Evolutionary conservation across 2,329 filamentous ascomycete species (phyloP).

Genomic region (Chaetomium globosum): DNA sequence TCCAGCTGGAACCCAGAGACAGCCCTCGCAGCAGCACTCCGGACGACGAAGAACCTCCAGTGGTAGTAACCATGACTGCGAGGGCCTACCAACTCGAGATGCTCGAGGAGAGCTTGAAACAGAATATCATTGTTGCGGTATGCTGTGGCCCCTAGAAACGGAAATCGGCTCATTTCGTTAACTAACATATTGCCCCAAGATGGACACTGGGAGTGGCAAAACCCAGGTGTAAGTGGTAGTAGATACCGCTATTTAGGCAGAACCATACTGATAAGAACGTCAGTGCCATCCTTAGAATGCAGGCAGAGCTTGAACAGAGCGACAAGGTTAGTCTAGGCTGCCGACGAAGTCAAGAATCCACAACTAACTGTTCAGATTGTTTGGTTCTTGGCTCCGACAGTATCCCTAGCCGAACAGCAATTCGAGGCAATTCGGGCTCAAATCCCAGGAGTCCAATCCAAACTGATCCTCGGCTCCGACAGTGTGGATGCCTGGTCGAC

Average conservation of each 20-base stretch:
- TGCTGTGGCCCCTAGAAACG: background rate
- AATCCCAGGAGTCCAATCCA: constrained; percentile 61
- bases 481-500: constrained; percentile 74
- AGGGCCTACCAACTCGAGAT: constrained; percentile 76
- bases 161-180: background rate
- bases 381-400: constrained; percentile 75
- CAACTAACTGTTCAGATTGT: constrained; percentile 51
- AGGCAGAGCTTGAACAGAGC: constrained; percentile 61
- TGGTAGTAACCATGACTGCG: constrained; percentile 45
- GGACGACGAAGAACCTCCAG: constrained; percentile 34
- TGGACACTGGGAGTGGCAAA: constrained; percentile 80
- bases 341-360: constrained; percentile 28
- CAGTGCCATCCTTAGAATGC: constrained; percentile 70
- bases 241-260: background rate
- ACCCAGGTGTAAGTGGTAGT: constrained; percentile 66
- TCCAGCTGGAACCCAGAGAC: constrained; percentile 1
- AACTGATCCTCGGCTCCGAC: constrained; percentile 67
- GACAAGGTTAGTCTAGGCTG: constrained; percentile 55
- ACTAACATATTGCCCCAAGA: constrained; percentile 49
- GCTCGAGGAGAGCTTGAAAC: constrained; percentile 67
- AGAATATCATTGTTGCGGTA: constrained; percentile 74
- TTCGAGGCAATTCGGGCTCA: constrained; percentile 60
- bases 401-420: constrained; percentile 69
- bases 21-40: constrained; percentile 19
- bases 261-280: constrained; percentile 25